Evolutionary conservation across 257 asterid genomes (phyloP), one percentile per base, ranked within the genome.

Genomic region (Oldenlandia corymbosa): DNA sequence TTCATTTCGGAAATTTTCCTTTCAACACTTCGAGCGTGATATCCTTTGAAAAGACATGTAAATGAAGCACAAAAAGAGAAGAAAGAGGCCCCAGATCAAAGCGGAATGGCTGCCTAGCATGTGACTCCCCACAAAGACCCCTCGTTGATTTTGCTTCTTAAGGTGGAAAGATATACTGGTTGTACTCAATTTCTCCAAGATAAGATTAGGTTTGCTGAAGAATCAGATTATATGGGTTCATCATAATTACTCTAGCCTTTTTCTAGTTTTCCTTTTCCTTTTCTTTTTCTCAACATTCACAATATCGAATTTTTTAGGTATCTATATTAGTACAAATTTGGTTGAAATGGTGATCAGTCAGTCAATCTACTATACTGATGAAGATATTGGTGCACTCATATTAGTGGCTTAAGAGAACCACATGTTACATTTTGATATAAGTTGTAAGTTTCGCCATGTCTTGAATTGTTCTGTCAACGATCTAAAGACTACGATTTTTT

Each of bases 111-210:
- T 6, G n/a, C 21, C 13, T 66, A 39, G 24, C 76, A 75, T 63
- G 76, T 70, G 79, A 75, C 41, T 10, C 34, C 67, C 67, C 58
- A n/a, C 32, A 26, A 46, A 6, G 42, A 10, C 21, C 65, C 30
- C 45, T 36, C 50, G 39, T 39, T 7, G 12, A 31, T 18, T 42
- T 41, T 68, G 51, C 41, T 34, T 20, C 18, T 10, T 12, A 9
- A 14, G 24, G 23, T 54, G 64, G 59, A 32, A 62, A 36, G n/a
- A n/a, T n/a, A n/a, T n/a, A n/a, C 13, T 26, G 36, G 43, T 26
- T 54, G 60, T 17, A n/a, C 58, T 12, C 46, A 31, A 32, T 41
- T 17, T 68, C 20, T 9, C 9, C 26, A 42, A 46, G 71, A 67
- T 57, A 46, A 56, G 43, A 67, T 57, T 57, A 45, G 65, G 71